Percentiles rank a stretch among this genome's conserved stretches.
phyloP scores from a whole-genome alignment of 345 rosid species.

The Acer negundo region DNA sequence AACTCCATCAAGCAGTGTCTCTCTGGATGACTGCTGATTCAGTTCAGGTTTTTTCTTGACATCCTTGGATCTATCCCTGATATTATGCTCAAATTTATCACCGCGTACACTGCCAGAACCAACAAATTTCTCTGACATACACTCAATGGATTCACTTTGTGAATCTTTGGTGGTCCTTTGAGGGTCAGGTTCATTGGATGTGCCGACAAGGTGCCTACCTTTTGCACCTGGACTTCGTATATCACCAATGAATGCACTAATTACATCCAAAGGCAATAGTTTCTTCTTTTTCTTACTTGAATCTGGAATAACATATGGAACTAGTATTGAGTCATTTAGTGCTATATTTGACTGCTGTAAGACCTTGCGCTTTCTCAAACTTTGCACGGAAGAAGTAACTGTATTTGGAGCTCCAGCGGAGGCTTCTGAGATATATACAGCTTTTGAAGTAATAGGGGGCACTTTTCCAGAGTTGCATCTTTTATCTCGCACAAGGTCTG shows the following conservation, averaged over 20 bases:
- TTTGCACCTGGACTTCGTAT: slow-evolving; percentile 27
- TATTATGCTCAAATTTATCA: slow-evolving; percentile 32
- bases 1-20: slow-evolving; percentile 13
- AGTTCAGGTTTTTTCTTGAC: slow-evolving; percentile 39
- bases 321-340: slow-evolving; percentile 20
- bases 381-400: slow-evolving; percentile 39
- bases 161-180: slow-evolving; percentile 27
- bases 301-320: slow-evolving; percentile 36
- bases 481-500: slow-evolving; percentile 35
- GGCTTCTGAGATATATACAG: slow-evolving; percentile 30
- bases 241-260: slow-evolving; percentile 24
- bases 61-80: slow-evolving; percentile 31
- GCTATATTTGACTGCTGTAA: slow-evolving; percentile 26
- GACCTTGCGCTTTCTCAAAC: slow-evolving; percentile 64
- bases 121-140: slow-evolving; percentile 23
- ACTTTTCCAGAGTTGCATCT: slow-evolving; percentile 22
- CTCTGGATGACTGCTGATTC: slow-evolving; percentile 31
- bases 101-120: slow-evolving; percentile 28
- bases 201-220: slow-evolving; percentile 14
- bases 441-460: slow-evolving; percentile 30
- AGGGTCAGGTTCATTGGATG: slow-evolving; percentile 34
- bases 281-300: slow-evolving; percentile 69
- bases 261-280: slow-evolving; percentile 25
- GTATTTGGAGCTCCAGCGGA: slow-evolving; percentile 32
- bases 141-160: slow-evolving; percentile 31